These are phyloP conservation scores for Aspergillus sp. DNA, from an alignment of 2,329 filamentous ascomycete genomes.

Conservation along the genomic window DNA sequence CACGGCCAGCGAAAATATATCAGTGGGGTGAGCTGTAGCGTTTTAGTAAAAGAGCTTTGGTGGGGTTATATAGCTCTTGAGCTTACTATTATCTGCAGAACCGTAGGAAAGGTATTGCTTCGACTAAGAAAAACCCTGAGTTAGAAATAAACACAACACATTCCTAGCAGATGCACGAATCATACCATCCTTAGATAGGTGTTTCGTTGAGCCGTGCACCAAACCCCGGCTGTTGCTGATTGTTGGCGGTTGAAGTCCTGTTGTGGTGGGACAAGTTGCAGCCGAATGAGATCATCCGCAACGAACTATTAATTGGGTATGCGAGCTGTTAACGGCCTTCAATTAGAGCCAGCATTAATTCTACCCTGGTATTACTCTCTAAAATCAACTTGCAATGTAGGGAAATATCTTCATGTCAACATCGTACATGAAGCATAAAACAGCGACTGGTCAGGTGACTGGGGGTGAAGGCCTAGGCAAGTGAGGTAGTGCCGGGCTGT, in stretches of 20 bases:
- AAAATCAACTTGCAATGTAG: background rate
- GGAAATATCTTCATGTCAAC: background rate
- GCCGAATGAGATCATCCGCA: constrained; percentile 11
- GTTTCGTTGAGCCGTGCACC: background rate
- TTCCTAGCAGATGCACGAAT: background rate
- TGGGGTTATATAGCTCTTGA: background rate
- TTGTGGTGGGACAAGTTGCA: constrained; percentile 5
- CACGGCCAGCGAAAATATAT: constrained; percentile 80
- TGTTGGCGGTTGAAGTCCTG: constrained; percentile 3
- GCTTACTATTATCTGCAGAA: constrained; percentile 79
- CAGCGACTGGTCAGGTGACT: background rate
- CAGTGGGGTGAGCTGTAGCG: constrained; percentile 70
- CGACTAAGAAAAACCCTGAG: constrained; percentile 59
- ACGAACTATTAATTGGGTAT: background rate
- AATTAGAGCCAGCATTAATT: background rate
- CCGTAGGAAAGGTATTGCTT: constrained; percentile 97
- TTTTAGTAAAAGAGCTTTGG: constrained; percentile 26
- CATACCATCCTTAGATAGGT: constrained; percentile 7
- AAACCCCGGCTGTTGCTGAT: background rate
- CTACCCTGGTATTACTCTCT: background rate
- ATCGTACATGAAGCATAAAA: background rate
- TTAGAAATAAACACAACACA: background rate
- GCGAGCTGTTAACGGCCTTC: background rate
- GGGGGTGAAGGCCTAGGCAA: background rate
- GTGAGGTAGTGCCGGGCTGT: background rate